Percentiles rank a stretch among this genome's conserved stretches.
Evolutionary conservation across 768 basidiomycete genomes (phyloP).

Genomic region (Tremella mesenterica): DNA sequence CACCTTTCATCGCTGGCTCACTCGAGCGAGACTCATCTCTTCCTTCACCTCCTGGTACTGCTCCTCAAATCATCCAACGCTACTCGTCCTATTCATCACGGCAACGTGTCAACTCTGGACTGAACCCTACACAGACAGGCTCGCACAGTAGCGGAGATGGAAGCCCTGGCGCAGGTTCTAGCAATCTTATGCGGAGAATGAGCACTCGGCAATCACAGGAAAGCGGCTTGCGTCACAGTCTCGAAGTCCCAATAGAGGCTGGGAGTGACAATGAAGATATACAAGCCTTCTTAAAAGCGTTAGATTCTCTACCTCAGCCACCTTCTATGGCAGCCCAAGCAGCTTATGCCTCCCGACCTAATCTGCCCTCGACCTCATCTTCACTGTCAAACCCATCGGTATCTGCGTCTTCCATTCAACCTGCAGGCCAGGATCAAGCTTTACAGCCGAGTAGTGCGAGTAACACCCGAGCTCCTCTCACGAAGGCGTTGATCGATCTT

Average conservation of each 20-base stretch:
- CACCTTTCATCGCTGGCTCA: conserved; percentile 33
- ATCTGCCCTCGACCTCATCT: conserved; percentile 37
- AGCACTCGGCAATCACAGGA: conserved; percentile 27
- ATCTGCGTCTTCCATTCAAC: conserved; percentile 14
- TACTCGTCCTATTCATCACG: conserved; percentile 39
- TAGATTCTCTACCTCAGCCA: conserved; percentile 38
- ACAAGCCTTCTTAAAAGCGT: conserved; percentile 40
- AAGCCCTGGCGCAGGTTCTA: conserved; percentile 18
- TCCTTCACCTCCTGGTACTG: conserved; percentile 4
- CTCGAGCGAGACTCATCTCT: conserved; percentile 18
- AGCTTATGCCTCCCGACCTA: conserved; percentile 16
- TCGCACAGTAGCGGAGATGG: conserved; percentile 34
- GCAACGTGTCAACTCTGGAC: neutral
- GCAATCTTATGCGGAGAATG: conserved; percentile 11
- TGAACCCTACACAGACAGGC: conserved; percentile 12
- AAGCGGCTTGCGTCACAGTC: conserved; percentile 21
- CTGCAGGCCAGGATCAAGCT: conserved; percentile 1
- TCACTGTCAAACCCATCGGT: conserved; percentile 26
- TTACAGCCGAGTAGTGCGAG: conserved; percentile 2
- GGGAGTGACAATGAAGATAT: conserved; percentile 38
- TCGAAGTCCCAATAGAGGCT: conserved; percentile 15
- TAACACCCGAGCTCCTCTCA: conserved; percentile 27
- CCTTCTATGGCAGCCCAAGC: conserved; percentile 36
- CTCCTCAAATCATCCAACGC: conserved; percentile 35
- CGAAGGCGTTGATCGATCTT: conserved; percentile 34